Base-by-base conservation (phyloP, 2,329 filamentous ascomycete genomes). In the Penicillium sp. region DNA sequence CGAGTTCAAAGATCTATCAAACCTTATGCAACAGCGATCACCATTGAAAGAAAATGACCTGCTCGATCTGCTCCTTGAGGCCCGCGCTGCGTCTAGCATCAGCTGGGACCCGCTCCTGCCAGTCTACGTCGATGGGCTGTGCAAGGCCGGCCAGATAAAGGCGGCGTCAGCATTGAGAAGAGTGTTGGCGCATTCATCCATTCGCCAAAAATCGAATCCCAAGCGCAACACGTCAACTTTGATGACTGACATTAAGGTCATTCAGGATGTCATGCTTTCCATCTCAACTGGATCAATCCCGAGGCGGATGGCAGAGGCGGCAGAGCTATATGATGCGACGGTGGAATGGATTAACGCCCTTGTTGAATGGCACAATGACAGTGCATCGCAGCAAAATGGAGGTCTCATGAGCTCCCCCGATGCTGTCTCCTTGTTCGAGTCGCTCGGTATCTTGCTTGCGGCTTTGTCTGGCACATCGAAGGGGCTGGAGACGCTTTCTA, bases 31-130 rank as follows among this genome's bases (percentile, higher is more conserved):
- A 6, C 58, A 66, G 11, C 70, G 72, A 39, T 66, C 60, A 31
- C 72, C 74, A 0, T 62, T 78, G 33, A 60, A 70, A 1, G 71
- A 73, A 47, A 58, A 60, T n/a, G 58, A 68, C 37, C 65, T 79
- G 13, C 59, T 78, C 3, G 72, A 77, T 57, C 60, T 72, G 6
- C 60, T 79, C 37, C 62, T 78, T 2, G 70, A 73, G 39, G 68
- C 70, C n/a, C 73, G 72, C 39, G 61, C 68, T 6, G 61, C 67
- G 22, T 71, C 73, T 6, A 67, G 64, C 37, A 64, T 76, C 54
- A 68, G 71, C 44, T 78, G 76, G 75, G 77, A 79, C 58, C 77
- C 77, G n/a, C 61, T 78, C 36, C 65, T 78, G 56, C 77, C 77
- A 10, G 65, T 75, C 14, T 79, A 78, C 64, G 69, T 77, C 37